Evolutionary conservation across 2,329 filamentous ascomycete genomes (phyloP).

Genomic region (Colletotrichum endophyticum): DNA sequence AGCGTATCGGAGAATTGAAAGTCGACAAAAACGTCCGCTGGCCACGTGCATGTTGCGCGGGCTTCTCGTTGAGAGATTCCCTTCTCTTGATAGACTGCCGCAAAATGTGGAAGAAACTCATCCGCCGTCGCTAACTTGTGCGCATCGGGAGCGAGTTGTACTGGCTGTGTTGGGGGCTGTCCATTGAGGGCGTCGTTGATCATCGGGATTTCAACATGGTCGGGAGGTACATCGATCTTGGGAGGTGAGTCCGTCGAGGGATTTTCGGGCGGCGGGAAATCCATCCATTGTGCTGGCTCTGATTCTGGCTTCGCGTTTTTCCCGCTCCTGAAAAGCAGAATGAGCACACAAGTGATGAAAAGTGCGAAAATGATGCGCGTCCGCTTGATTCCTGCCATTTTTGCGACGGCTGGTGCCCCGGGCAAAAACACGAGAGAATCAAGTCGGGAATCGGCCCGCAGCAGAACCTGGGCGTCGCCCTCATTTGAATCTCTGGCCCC

Average conservation of each 20-base stretch:
- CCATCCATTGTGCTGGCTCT: neutral
- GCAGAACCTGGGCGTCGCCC: neutral
- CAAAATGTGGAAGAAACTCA: neutral
- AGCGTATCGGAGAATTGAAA: slow-evolving; percentile 6
- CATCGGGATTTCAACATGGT: neutral
- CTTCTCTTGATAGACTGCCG: neutral
- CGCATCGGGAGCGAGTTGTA: neutral
- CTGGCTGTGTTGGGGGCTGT: neutral
- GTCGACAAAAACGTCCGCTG: neutral
- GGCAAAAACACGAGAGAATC: neutral
- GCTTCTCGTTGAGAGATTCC: neutral
- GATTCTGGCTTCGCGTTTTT: neutral
- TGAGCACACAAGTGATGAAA: neutral
- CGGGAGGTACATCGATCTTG: neutral
- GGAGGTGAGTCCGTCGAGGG: neutral
- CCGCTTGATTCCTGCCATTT: slow-evolving; percentile 1
- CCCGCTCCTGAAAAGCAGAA: neutral
- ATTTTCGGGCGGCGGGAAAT: neutral
- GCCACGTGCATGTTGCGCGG: slow-evolving; percentile 1
- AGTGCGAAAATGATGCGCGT: neutral
- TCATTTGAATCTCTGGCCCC: neutral
- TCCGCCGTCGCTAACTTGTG: slow-evolving; percentile 3
- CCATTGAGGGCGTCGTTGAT: neutral
- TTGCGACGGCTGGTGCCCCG: neutral
- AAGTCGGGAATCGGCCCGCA: neutral